Percentiles rank a stretch among this genome's conserved stretches.
Evolutionary conservation across 768 basidiomycete genomes (phyloP).

Genomic region (Xerocomellus amylosporus): DNA sequence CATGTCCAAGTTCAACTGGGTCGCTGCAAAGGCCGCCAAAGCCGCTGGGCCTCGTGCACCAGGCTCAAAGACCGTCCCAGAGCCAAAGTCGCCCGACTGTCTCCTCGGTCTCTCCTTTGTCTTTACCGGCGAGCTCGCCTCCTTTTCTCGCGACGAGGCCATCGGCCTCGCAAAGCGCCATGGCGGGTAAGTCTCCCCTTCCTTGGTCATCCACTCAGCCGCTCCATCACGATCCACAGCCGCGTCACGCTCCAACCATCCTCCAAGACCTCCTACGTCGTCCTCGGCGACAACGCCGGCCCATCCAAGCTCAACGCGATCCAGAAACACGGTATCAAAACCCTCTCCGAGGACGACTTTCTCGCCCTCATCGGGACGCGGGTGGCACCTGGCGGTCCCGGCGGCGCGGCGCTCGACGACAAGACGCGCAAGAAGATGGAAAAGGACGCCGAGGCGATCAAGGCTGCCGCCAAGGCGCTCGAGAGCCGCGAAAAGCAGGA

Average conservation of each 20-base stretch:
- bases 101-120: conserved; percentile 87
- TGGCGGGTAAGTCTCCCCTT: conserved; percentile 64
- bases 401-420: conserved; percentile 55
- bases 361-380: conserved; percentile 76
- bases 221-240: conserved; percentile 38
- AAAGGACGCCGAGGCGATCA: conserved; percentile 77
- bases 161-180: conserved; percentile 87
- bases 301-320: conserved; percentile 85
- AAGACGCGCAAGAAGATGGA: conserved; percentile 79
- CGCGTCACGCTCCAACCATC: conserved; percentile 88
- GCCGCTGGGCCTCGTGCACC: conserved; percentile 54
- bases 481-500: conserved; percentile 65
- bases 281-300: conserved; percentile 86
- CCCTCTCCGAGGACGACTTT: conserved; percentile 85
- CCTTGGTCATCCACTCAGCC: neutral
- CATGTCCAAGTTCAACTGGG: conserved; percentile 40
- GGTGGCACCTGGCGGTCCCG: conserved; percentile 41
- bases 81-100: conserved; percentile 75
- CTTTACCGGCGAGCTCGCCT: conserved; percentile 90
- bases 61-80: conserved; percentile 61
- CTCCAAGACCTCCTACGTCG: conserved; percentile 83
- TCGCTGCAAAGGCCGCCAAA: conserved; percentile 57
- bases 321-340: conserved; percentile 71
- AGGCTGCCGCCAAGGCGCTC: conserved; percentile 72
- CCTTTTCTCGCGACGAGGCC: conserved; percentile 86